Conservation (phyloP, 2,329 filamentous ascomycete genomes). For the Penicillium sp. region DNA sequence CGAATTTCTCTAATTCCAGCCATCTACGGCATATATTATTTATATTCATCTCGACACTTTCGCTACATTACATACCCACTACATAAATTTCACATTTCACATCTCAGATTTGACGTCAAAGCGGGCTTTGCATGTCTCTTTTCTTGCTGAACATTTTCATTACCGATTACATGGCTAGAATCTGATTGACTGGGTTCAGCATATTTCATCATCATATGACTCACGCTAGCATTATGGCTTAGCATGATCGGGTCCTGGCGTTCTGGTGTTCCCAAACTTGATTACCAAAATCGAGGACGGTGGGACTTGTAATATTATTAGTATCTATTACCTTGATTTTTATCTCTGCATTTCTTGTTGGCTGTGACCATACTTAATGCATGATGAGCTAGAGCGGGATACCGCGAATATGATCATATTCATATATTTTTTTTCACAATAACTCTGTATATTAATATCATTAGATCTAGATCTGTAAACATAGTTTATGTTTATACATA, state of each 20-base stretch:
- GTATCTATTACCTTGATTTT: constrained; percentile 7
- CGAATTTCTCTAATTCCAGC: constrained; percentile 37
- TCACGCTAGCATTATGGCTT: constrained; percentile 11
- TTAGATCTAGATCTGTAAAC: too few relatives aligned
- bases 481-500: too few relatives aligned
- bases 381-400: constrained; percentile 14
- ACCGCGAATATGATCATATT: background rate
- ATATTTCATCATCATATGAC: constrained; percentile 1
- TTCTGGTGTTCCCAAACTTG: constrained; percentile 12
- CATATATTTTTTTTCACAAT: too few relatives aligned
- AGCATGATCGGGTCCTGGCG: constrained; percentile 12
- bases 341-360: constrained; percentile 4
- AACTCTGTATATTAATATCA: too few relatives aligned
- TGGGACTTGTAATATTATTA: constrained; percentile 15
- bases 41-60: constrained; percentile 11
- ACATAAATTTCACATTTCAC: constrained; percentile 15
- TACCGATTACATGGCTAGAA: background rate
- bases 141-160: constrained; percentile 13
- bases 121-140: constrained; percentile 37
- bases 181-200: background rate
- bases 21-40: constrained; percentile 18
- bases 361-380: constrained; percentile 10
- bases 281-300: constrained; percentile 14
- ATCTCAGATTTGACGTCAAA: constrained; percentile 33
- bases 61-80: background rate